Evolutionary conservation across 1,284 basidiomycete genomes (phyloP).

Genomic region (Trametes hirsuta): DNA sequence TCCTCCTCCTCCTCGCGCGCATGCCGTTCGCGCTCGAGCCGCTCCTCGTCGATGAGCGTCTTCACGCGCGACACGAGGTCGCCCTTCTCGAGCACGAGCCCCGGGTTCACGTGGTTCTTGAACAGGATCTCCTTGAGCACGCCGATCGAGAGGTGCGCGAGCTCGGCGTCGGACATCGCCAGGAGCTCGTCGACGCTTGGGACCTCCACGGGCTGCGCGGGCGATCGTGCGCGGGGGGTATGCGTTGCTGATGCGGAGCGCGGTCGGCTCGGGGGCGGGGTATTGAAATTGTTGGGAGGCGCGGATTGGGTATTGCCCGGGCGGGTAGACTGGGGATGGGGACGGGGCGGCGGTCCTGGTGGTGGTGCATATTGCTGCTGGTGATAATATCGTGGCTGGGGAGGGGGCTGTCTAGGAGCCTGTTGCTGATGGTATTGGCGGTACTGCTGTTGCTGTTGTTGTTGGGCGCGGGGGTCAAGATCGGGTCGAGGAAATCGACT

Average conservation of each 20-base stretch:
- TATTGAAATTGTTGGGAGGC: constrained; percentile 25
- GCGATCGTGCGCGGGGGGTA: constrained; percentile 26
- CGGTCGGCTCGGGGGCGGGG: constrained; percentile 36
- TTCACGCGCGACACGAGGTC: constrained; percentile 75
- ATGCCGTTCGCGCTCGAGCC: constrained; percentile 53
- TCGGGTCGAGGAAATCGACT: constrained; percentile 44
- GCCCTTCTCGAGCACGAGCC: constrained; percentile 68
- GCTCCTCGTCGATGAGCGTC: constrained; percentile 69
- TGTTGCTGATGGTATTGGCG: background rate
- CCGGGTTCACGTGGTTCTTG: constrained; percentile 67
- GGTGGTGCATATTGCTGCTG: constrained; percentile 23
- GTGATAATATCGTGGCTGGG: background rate
- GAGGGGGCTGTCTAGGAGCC: constrained; percentile 6
- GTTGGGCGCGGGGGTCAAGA: constrained; percentile 36
- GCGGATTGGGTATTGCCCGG: background rate
- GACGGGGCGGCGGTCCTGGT: constrained; percentile 14
- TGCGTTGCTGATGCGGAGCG: constrained; percentile 40
- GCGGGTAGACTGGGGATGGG: constrained; percentile 6
- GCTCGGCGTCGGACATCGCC: constrained; percentile 54
- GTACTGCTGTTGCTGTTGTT: constrained; percentile 3
- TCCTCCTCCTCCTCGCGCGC: constrained; percentile 48
- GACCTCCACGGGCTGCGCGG: constrained; percentile 33
- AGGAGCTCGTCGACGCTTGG: constrained; percentile 70
- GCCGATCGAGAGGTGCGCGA: constrained; percentile 65
- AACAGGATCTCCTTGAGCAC: constrained; percentile 77